Conservation (phyloP, 2,329 filamentous ascomycete species). For the Sporothrix sp. region DNA sequence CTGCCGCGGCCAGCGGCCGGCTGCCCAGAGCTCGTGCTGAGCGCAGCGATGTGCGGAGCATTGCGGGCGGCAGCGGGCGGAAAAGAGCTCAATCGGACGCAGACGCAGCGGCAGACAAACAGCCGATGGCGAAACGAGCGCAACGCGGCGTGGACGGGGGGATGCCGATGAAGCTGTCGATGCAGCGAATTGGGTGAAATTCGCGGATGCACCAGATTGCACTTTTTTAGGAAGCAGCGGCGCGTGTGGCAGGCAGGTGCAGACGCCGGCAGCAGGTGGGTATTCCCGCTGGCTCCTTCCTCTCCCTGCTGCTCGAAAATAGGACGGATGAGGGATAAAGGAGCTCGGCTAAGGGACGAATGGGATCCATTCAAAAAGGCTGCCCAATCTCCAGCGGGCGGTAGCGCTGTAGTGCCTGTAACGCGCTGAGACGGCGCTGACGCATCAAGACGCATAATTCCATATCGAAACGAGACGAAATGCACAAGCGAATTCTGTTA, state of each 20-base stretch:
- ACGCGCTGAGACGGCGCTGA: too few species aligned
- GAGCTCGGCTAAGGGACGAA: conserved; percentile 19
- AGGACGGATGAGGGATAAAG: conserved; percentile 23
- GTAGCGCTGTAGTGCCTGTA: neutral
- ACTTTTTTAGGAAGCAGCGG: neutral
- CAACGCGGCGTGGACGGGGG: neutral
- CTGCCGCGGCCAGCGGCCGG: conserved; percentile 33
- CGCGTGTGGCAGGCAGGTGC: neutral
- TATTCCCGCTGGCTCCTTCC: neutral
- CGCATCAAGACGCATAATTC: neutral
- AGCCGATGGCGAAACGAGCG: conserved; percentile 2
- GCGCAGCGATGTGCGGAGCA: conserved; percentile 61
- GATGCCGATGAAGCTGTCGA: conserved; percentile 1
- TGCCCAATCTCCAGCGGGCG: neutral
- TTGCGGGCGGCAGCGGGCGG: conserved; percentile 43
- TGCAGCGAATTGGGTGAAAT: too few species aligned
- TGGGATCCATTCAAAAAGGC: conserved; percentile 14
- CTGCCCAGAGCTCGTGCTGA: conserved; percentile 51
- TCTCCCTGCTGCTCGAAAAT: conserved; percentile 13
- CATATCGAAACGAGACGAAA: too few species aligned
- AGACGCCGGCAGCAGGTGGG: neutral
- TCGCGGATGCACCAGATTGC: too few species aligned
- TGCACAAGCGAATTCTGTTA: too few species aligned
- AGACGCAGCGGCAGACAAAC: neutral
- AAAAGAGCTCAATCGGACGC: neutral